Conservation (phyloP, 2,329 filamentous ascomycete genomes). For the Xylariaceae sp. region DNA sequence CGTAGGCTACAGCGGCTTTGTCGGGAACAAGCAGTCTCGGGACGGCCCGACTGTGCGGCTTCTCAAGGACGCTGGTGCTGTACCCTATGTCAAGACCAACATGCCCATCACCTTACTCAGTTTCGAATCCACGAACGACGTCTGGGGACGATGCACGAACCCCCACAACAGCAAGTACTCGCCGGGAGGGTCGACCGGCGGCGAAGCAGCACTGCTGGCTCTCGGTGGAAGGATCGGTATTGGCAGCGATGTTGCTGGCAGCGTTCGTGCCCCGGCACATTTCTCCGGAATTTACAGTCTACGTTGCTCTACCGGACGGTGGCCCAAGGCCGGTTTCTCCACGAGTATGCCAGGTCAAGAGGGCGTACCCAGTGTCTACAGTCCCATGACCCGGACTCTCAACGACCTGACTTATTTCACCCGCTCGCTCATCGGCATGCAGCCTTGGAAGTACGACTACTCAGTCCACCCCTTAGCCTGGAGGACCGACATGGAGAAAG, state of each 20-base stretch:
- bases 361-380: constrained; percentile 83
- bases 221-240: constrained; percentile 82
- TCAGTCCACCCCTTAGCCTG: constrained; percentile 81
- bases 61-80: constrained; percentile 80
- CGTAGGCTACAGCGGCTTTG: constrained; percentile 73
- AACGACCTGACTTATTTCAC: constrained; percentile 83
- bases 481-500: constrained; percentile 57
- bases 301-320: constrained; percentile 82
- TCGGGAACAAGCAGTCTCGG: constrained; percentile 57
- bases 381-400: constrained; percentile 85
- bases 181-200: constrained; percentile 84
- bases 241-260: constrained; percentile 87
- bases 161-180: constrained; percentile 82
- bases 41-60: constrained; percentile 74
- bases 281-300: constrained; percentile 87
- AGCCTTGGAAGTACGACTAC: constrained; percentile 86
- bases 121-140: constrained; percentile 72
- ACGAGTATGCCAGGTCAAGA: constrained; percentile 94
- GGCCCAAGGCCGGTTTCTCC: constrained; percentile 78
- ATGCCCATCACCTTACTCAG: constrained; percentile 80
- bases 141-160: constrained; percentile 82
- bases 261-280: constrained; percentile 80
- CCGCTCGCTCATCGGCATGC: constrained; percentile 69
- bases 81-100: constrained; percentile 93
- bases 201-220: constrained; percentile 77